Conservation (phyloP, 352 stramenopile genomes). For the Globisporangium spiculum region DNA sequence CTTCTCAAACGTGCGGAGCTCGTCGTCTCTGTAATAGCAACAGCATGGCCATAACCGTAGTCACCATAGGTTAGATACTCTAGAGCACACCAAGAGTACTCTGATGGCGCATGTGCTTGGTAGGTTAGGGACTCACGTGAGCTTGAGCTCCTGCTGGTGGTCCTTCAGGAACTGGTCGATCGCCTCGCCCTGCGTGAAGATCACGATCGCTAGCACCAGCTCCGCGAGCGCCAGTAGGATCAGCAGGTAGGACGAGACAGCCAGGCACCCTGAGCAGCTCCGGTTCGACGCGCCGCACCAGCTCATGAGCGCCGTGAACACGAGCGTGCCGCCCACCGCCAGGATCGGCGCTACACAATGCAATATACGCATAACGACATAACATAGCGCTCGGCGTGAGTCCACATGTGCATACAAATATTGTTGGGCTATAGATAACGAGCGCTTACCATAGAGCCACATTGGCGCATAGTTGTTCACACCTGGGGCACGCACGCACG, state of each 20-base stretch:
- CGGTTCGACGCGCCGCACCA: slow-evolving; percentile 55
- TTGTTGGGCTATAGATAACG: neutral
- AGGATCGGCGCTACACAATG: slow-evolving; percentile 41
- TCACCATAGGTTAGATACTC: neutral
- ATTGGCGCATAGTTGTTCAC: slow-evolving; percentile 61
- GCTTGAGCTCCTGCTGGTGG: slow-evolving; percentile 61
- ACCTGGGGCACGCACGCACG: slow-evolving; percentile 15
- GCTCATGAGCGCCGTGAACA: slow-evolving; percentile 58
- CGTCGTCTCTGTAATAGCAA: slow-evolving; percentile 23
- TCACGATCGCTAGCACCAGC: slow-evolving; percentile 68
- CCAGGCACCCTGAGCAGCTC: slow-evolving; percentile 45
- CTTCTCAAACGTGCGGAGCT: slow-evolving; percentile 54
- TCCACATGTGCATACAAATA: neutral
- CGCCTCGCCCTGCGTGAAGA: slow-evolving; percentile 60
- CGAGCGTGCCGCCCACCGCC: slow-evolving; percentile 44
- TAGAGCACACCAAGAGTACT: too few relatives aligned
- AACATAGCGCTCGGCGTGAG: neutral
- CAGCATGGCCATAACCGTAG: neutral
- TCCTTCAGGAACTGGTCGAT: slow-evolving; percentile 72
- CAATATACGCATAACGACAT: neutral
- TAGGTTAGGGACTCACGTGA: slow-evolving; percentile 33
- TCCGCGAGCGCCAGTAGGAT: slow-evolving; percentile 65
- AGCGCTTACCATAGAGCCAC: slow-evolving; percentile 59
- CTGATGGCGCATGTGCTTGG: too few relatives aligned
- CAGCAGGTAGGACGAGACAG: slow-evolving; percentile 53